phyloP scores from a whole-genome alignment of 306 rosid species.

The Quercus mongolica region DNA sequence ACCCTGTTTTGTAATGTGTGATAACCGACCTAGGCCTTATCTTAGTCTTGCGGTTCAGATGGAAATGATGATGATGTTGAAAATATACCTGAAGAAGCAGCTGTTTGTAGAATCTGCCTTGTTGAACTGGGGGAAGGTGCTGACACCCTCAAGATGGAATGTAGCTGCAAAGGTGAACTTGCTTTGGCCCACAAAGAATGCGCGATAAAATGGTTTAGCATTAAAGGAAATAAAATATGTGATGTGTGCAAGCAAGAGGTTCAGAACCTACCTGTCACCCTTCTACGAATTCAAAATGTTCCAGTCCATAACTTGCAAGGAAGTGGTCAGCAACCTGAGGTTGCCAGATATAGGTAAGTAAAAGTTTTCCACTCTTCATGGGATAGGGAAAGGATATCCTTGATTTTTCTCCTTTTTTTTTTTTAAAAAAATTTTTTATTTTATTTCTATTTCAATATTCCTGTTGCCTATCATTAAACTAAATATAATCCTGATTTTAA shows the following conservation, averaged over 20 bases:
- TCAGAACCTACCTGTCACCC: slow-evolving; percentile 73
- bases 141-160: slow-evolving; percentile 74
- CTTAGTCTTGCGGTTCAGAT: slow-evolving; percentile 56
- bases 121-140: slow-evolving; percentile 66
- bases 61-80: slow-evolving; percentile 55
- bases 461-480: not conserved
- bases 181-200: slow-evolving; percentile 83
- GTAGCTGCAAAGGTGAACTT: slow-evolving; percentile 91
- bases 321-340: slow-evolving; percentile 30
- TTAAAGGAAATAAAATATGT: slow-evolving; percentile 79
- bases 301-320: slow-evolving; percentile 28
- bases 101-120: slow-evolving; percentile 84
- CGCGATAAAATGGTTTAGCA: slow-evolving; percentile 81
- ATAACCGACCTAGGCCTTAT: slow-evolving; percentile 33
- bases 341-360: slow-evolving; percentile 57
- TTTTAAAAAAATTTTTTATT: not conserved
- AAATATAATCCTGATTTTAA: not conserved
- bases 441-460: not conserved
- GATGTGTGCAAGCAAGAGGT: slow-evolving; percentile 88
- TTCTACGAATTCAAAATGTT: slow-evolving; percentile 43
- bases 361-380: slow-evolving; percentile 6
- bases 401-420: not conserved
- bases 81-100: slow-evolving; percentile 73
- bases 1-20: slow-evolving; percentile 19
- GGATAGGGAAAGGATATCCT: not conserved